phyloP scores from a whole-genome alignment of 1,139 yeast species.

The Debaryomyces fabryi region DNA sequence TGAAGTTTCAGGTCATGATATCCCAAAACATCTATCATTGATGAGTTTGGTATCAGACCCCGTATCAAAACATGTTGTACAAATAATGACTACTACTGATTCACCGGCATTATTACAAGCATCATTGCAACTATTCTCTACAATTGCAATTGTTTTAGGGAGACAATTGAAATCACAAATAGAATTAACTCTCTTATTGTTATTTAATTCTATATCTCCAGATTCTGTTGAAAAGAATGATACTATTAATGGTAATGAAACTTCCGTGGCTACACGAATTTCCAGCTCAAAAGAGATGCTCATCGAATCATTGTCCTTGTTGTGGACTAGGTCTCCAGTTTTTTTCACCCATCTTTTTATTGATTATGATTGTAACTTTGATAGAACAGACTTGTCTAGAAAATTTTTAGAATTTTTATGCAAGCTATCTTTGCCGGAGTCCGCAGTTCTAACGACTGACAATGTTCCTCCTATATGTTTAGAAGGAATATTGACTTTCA shows the following conservation, averaged over 20 bases:
- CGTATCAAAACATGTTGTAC: constrained; percentile 80
- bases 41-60: constrained; percentile 74
- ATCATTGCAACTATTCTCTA: constrained; percentile 73
- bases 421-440: constrained; percentile 76
- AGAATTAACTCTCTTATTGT: constrained; percentile 63
- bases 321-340: constrained; percentile 82
- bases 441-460: constrained; percentile 75
- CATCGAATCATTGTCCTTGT: constrained; percentile 78
- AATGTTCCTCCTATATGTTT: constrained; percentile 92
- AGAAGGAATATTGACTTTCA: constrained; percentile 77
- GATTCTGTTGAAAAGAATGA: constrained; percentile 22
- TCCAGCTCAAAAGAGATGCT: constrained; percentile 68
- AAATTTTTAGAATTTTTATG: constrained; percentile 72
- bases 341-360: constrained; percentile 79
- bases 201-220: constrained; percentile 58
- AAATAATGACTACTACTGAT: constrained; percentile 72
- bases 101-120: constrained; percentile 70
- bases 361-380: constrained; percentile 90
- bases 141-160: constrained; percentile 63
- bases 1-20: constrained; percentile 75
- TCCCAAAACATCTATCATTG: constrained; percentile 68
- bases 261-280: constrained; percentile 28
- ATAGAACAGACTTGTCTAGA: constrained; percentile 78
- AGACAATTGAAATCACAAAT: constrained; percentile 63
- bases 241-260: constrained; percentile 29